Evolutionary conservation across 495 filamentous ascomycete species (phyloP), one percentile per base, ranked within the genome.

Genomic region (Penicillium herquei): DNA sequence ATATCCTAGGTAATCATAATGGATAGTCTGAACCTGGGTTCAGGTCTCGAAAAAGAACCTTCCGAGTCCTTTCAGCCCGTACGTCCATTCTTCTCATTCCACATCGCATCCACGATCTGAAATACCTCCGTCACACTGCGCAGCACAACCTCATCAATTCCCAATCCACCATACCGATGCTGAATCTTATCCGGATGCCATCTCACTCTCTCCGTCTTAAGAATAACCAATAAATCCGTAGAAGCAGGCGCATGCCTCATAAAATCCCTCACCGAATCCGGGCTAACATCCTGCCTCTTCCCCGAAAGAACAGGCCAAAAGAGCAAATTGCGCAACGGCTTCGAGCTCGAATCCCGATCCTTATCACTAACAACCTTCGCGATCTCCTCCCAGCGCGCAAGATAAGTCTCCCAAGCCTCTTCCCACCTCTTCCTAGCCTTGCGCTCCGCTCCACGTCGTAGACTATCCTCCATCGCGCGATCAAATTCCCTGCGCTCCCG

Each of bases 161-260:
- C 78, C 53, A 79, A 70, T 0, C 79, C 83, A 2, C 91, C 89
- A 61, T 92, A 85, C 44, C 86, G 82, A 73, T 98, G 95, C 77
- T 96, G 91, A 33, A 98, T 88, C 78, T 98, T 99, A 72, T 99
- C 94, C 9, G 94, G 94, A 81, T 99, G 94, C 94, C 94, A 99
- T 9, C 91, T 76, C 9, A 98, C 84, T 37, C 94, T 82, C 75
- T 99, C 94, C 14, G 80, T 69, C 72, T 96, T 98, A 37, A 99
- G 73, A 30, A 82, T 76, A 14, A 78, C 75, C 43, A 80, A 55
- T 33, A 91, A 68, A 52, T 78, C 70, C 5, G 21, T 42, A 4
- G 63, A 50, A 3, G 53, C 59, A 13, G 77, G 75, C 49, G 80
- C 82, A 65, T 81, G 69, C 0, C 75, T 63, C 62, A 91, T 81